Base-by-base conservation (phyloP, 768 basidiomycete genomes). In the Cystofilobasidium capitatum region DNA sequence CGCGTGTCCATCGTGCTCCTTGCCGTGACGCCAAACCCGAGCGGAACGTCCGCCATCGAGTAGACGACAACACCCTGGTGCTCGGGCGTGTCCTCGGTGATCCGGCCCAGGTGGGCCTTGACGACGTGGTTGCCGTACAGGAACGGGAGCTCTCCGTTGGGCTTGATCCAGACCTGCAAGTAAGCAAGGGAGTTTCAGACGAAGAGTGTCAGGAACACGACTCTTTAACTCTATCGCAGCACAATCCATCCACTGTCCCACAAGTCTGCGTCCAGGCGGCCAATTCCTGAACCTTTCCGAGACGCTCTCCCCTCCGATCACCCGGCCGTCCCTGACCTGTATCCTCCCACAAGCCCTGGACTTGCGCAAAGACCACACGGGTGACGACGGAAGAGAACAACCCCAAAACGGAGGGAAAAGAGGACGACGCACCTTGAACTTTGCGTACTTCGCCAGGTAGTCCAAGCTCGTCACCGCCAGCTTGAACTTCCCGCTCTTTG, bases 131-230 rank as follows among this genome's bases (percentile, higher is more conserved):
- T 99, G 65, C 96, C 96, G 74, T 99, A 99, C 42, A 99, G 80
- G 82, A 94, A 99, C 1, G 96, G 96, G 87, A 99, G 94, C 79
- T 99, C 96, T 74, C 96, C 96, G 71, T 98, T 94, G 31, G 93
- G 87, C 78, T 99, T 99, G 76, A 99, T 91, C 96, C 96, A 99
- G 22, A 98, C 84, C 94, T 97, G 69, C 5, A 37, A 69, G 16
- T 1, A n/a, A 22, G 39, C 10, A 20, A 17, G 36, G 44, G 42
- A n/a, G 24, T 33, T 16, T 29, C 33, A 5, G 20, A 39, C 7
- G 44, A 54, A 60, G 22, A 54, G n/a, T n/a, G 58, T 36, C 35
- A 39, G 49, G 14, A 31, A 37, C 36, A 7, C 16, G 42, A 24
- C 31, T 45, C 40, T 1, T 20, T 60, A 36, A 26, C 24, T n/a